Conservation (phyloP, 768 basidiomycete species). For the Leucocoprinus birnbaumii region DNA sequence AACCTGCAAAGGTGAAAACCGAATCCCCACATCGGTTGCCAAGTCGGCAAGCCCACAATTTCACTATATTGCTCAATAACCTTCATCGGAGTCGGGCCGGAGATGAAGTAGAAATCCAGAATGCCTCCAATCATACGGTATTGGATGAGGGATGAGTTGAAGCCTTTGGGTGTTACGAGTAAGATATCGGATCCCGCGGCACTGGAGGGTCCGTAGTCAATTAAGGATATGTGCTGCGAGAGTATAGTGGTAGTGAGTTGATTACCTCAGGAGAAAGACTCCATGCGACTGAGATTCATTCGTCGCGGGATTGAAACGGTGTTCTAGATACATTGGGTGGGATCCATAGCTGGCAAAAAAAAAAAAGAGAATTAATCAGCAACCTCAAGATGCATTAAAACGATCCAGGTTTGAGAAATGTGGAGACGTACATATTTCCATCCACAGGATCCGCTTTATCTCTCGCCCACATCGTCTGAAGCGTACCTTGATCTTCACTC, state of each 20-base stretch:
- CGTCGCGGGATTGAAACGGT: conserved; percentile 55
- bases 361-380: too few species aligned
- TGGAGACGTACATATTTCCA: conserved; percentile 36
- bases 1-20: conserved; percentile 76
- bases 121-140: conserved; percentile 76
- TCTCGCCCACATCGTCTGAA: conserved; percentile 69
- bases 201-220: too few species aligned
- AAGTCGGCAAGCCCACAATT: conserved; percentile 62
- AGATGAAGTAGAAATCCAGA: conserved; percentile 77
- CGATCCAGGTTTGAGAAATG: too few species aligned
- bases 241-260: background rate
- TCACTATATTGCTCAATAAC: conserved; percentile 72
- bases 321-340: conserved; percentile 72
- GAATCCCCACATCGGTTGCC: conserved; percentile 75
- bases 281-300: conserved; percentile 64
- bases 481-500: conserved; percentile 50
- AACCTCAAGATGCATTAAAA: too few species aligned
- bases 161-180: conserved; percentile 53
- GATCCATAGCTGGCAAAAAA: conserved; percentile 54
- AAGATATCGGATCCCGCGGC: conserved; percentile 71
- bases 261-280: conserved; percentile 68
- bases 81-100: conserved; percentile 51
- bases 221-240: conserved; percentile 9
- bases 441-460: conserved; percentile 63
- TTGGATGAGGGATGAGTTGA: conserved; percentile 59